Conservation (phyloP, 208 protist genomes). For the Trypanosoma scelopori region DNA sequence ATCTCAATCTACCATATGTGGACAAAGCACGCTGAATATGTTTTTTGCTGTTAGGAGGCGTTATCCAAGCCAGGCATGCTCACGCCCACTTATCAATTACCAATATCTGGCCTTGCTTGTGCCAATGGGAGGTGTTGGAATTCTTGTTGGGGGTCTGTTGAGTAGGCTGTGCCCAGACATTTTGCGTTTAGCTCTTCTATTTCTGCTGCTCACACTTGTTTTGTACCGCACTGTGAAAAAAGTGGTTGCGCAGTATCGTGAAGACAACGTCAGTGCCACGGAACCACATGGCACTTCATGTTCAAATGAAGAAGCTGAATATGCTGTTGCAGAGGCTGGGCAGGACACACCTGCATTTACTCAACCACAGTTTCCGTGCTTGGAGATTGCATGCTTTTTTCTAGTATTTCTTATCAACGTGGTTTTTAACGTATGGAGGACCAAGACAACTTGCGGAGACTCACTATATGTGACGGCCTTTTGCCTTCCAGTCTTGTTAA, state of each 20-base stretch:
- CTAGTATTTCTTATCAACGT: slow-evolving; percentile 63
- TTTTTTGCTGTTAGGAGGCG: slow-evolving; percentile 54
- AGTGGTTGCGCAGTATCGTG: slow-evolving; percentile 55
- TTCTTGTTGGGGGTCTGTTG: slow-evolving; percentile 65
- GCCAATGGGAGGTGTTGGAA: slow-evolving; percentile 73
- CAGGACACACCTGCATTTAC: not conserved
- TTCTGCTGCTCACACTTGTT: slow-evolving; percentile 58
- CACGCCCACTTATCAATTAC: slow-evolving; percentile 85
- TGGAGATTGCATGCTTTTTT: slow-evolving; percentile 54
- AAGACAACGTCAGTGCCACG: slow-evolving; percentile 26
- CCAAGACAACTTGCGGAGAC: slow-evolving; percentile 39
- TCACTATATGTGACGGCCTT: slow-evolving; percentile 52
- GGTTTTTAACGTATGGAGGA: slow-evolving; percentile 61
- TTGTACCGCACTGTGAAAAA: slow-evolving; percentile 65
- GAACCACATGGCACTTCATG: slow-evolving; percentile 21
- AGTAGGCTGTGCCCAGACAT: slow-evolving; percentile 79
- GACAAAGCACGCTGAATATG: slow-evolving; percentile 81
- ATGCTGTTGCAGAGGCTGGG: not conserved
- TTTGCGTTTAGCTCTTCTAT: slow-evolving; percentile 73
- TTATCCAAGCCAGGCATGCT: slow-evolving; percentile 45
- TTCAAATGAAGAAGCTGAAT: slow-evolving; percentile 11
- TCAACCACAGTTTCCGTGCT: slow-evolving; percentile 51
- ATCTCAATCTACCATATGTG: slow-evolving; percentile 87
- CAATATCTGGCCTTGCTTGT: slow-evolving; percentile 78
- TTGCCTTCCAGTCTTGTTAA: slow-evolving; percentile 35